Conservation (phyloP, 352 stramenopile species). For the Phytopythium cucurbitacearum region DNA sequence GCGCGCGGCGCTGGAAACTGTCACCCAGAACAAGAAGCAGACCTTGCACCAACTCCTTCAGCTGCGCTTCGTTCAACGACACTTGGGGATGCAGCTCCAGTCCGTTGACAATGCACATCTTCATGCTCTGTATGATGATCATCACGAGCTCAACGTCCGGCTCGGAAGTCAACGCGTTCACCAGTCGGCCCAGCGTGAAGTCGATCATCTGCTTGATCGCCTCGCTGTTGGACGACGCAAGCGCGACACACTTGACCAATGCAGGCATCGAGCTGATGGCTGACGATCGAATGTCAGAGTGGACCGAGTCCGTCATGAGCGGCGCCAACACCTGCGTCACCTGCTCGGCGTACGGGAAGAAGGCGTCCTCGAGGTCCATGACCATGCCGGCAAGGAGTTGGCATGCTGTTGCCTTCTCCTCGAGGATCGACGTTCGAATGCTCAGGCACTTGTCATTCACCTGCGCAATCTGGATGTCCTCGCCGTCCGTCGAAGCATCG, state of each 20-base stretch:
- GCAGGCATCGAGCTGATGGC: slow-evolving; percentile 77
- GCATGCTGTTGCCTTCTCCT: slow-evolving; percentile 83
- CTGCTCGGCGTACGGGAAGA: slow-evolving; percentile 86
- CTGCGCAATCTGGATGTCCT: slow-evolving; percentile 81
- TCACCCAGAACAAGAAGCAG: slow-evolving; percentile 73
- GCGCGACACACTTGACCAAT: slow-evolving; percentile 68
- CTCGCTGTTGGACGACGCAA: slow-evolving; percentile 37
- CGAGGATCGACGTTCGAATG: slow-evolving; percentile 76
- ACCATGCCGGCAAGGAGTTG: slow-evolving; percentile 77
- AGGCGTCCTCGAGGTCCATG: slow-evolving; percentile 71
- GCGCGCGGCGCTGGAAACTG: slow-evolving; percentile 73
- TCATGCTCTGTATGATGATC: slow-evolving; percentile 87
- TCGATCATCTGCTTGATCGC: slow-evolving; percentile 85
- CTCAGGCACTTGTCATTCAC: slow-evolving; percentile 81
- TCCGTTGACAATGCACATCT: slow-evolving; percentile 50
- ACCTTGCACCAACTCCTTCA: slow-evolving; percentile 66
- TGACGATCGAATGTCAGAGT: slow-evolving; percentile 80
- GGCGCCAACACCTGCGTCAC: slow-evolving; percentile 79
- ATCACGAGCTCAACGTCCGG: slow-evolving; percentile 81
- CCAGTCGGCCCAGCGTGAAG: slow-evolving; percentile 71
- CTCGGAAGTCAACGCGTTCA: slow-evolving; percentile 76
- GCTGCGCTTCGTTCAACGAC: slow-evolving; percentile 67
- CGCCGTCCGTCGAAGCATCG: slow-evolving; percentile 51
- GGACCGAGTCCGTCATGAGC: slow-evolving; percentile 78
- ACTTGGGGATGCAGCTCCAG: slow-evolving; percentile 34